phyloP scores from a whole-genome alignment of 495 filamentous ascomycete species.

The Pyronema omphalodes region DNA sequence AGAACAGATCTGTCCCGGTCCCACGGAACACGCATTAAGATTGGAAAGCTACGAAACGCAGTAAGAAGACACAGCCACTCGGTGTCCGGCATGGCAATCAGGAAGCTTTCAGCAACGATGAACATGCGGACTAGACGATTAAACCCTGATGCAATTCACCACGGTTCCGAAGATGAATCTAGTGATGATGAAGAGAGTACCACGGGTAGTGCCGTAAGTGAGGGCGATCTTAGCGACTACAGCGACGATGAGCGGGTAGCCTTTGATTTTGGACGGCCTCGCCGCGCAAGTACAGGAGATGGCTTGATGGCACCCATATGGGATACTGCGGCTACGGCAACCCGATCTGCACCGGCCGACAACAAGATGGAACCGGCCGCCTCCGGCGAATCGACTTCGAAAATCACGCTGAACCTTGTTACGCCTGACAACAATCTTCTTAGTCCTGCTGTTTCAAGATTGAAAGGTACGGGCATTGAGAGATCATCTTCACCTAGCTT shows the following conservation, averaged over 20 bases:
- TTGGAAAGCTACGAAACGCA: constrained; percentile 32
- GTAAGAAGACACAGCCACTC: constrained; percentile 36
- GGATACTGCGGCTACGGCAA: neutral
- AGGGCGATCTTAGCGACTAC: constrained; percentile 33
- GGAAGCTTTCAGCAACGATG: constrained; percentile 40
- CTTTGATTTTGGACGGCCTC: constrained; percentile 4
- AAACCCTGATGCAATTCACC: constrained; percentile 42
- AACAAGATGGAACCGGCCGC: neutral
- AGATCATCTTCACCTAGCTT: constrained; percentile 34
- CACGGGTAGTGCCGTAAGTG: constrained; percentile 30
- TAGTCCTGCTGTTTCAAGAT: neutral
- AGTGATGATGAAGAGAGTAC: constrained; percentile 31
- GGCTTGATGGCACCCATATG: neutral
- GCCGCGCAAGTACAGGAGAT: constrained; percentile 19
- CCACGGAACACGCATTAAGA: constrained; percentile 30
- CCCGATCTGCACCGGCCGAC: neutral
- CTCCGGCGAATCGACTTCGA: neutral
- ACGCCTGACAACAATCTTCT: neutral
- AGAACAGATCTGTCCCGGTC: constrained; percentile 5
- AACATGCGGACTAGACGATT: constrained; percentile 65
- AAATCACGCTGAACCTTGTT: too few species aligned
- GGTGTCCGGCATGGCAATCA: constrained; percentile 41
- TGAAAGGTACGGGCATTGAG: neutral
- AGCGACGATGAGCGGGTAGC: constrained; percentile 16
- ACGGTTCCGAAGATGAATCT: constrained; percentile 29